Base-by-base conservation (phyloP, 176 grass and related monocot genomes). In the Puccinellia tenuiflora region DNA sequence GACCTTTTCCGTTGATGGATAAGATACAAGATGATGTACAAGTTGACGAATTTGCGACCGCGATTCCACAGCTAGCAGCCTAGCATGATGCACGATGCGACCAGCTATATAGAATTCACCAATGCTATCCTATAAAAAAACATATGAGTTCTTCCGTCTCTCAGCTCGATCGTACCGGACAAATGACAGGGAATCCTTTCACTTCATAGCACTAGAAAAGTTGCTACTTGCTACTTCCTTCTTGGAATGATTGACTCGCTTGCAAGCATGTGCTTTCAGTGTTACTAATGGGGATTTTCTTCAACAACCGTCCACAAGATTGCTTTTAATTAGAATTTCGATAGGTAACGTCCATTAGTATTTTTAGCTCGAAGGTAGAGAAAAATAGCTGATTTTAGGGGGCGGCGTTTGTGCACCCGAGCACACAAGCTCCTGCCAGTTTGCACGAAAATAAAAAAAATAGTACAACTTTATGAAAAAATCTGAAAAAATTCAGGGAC, bases 1-100 rank as follows among this genome's bases (percentile, higher is more conserved):
- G 75, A 84, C 43, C 54, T 55, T 78, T 85, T 59, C 33, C 43
- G n/a, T n/a, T 16, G 77, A 81, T 28, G 72, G 70, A 81, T 61
- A 89, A 43, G 39, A 85, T 62, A 81, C 12, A 69, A 14, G 76
- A 62, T 69, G 39, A 69, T 69, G 52, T 45, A 33, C 83, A 85
- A 81, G 82, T 53, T 85, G 78, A 76, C 83, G 31, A 70, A 71
- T 45, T 62, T 77, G 70, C 31, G 77, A 85, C 78, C 11, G 14
- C 67, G 72, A 79, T 65, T 88, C 66, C 35, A 48, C 54, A 82
- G 52, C 40, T 73, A 82, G 48, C 37, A n/a, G n/a, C n/a, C n/a
- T 48, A 88, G 62, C 40, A 68, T 26, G 72, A 77, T 77, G 72
- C 28, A 77, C 53, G 72, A 86, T 64, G 70, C 53, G 28, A 73